phyloP scores from a whole-genome alignment of 192 early-diverging fungal species.

The Backusella morwellensis region DNA sequence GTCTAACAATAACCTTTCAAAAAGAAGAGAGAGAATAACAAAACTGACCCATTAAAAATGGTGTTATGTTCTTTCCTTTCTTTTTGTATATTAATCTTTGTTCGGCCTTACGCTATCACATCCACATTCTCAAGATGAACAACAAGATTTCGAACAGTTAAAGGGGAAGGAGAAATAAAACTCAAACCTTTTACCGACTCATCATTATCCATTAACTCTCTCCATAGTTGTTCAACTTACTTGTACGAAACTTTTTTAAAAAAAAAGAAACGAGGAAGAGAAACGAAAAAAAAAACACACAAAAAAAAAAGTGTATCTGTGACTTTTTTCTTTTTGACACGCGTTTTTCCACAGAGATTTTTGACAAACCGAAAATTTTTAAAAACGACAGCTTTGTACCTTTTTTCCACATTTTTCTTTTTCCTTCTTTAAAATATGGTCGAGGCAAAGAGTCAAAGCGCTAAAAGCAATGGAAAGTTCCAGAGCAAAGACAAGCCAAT shows the following conservation, averaged over 20 bases:
- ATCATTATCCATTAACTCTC: neutral
- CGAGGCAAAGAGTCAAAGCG: neutral
- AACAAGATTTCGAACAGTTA: slow-evolving; percentile 38
- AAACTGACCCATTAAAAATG: neutral
- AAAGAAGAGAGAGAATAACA: neutral
- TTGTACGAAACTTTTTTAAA: neutral
- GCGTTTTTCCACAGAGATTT: neutral
- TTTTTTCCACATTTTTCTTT: neutral
- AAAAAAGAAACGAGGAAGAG: neutral
- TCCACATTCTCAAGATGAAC: slow-evolving; percentile 19
- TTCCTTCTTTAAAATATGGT: neutral
- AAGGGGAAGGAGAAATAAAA: neutral
- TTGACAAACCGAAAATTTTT: neutral
- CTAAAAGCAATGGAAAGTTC: slow-evolving; percentile 25
- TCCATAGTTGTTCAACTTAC: neutral
- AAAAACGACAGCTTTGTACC: neutral
- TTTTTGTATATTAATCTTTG: slow-evolving; percentile 27
- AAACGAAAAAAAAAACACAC: neutral
- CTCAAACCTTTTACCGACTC: slow-evolving; percentile 35
- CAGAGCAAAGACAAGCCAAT: slow-evolving; percentile 88
- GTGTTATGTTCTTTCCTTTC: neutral
- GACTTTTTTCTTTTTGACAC: neutral
- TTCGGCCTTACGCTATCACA: slow-evolving; percentile 38
- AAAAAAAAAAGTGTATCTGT: neutral
- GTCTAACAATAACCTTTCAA: slow-evolving; percentile 17